phyloP scores from a whole-genome alignment of 2,329 filamentous ascomycete species.

The Madurella fahalii region DNA sequence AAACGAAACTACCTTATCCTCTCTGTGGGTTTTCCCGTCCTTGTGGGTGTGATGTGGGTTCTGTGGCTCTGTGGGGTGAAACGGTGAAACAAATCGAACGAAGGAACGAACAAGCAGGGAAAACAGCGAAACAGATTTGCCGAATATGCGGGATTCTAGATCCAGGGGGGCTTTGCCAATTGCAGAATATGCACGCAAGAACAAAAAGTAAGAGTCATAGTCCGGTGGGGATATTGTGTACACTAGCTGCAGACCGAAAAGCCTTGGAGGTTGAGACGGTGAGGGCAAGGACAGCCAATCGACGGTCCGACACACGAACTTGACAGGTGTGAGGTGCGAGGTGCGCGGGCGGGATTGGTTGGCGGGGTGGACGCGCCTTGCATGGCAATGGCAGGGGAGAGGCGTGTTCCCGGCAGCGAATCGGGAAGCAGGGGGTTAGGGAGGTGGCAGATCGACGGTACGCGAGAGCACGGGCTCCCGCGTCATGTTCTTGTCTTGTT shows the following conservation, averaged over 20 bases:
- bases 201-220: background rate
- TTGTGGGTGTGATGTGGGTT: background rate
- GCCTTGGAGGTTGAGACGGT: background rate
- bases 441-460: background rate
- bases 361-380: background rate
- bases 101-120: background rate
- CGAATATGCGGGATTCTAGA: conserved; percentile 3
- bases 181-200: background rate
- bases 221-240: background rate
- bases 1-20: conserved; percentile 6
- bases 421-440: background rate
- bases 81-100: background rate
- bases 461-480: conserved; percentile 2
- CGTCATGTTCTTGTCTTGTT: background rate
- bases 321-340: conserved; percentile 10
- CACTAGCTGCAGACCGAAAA: no score
- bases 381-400: background rate
- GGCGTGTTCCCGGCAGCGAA: background rate
- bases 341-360: background rate
- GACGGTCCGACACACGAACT: conserved; percentile 15
- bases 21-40: background rate
- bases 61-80: background rate
- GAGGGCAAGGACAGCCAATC: conserved; percentile 12
- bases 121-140: conserved; percentile 2
- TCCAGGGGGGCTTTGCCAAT: background rate